Evolutionary conservation across 306 rosid species (phyloP).

Genomic region (Gastrolobium villosum): DNA sequence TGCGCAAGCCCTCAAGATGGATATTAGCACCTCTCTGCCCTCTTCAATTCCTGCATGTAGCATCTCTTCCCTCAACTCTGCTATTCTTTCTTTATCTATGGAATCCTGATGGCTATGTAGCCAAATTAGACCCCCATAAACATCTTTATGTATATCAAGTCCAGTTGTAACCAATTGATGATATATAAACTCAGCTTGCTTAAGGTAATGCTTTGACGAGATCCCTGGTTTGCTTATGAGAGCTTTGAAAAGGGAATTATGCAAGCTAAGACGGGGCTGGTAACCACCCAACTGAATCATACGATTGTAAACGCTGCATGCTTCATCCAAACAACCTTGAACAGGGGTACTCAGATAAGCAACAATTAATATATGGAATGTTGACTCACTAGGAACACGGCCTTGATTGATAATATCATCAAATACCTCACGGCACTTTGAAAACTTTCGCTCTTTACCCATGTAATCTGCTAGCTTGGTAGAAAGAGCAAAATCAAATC

Average conservation of each 20-base stretch:
- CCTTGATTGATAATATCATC: constrained; percentile 93
- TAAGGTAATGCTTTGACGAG: constrained; percentile 75
- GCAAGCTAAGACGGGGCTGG: constrained; percentile 87
- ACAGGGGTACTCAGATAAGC: constrained; percentile 87
- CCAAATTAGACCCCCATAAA: constrained; percentile 91
- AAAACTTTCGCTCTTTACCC: constrained; percentile 91
- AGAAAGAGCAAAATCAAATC: constrained; percentile 86
- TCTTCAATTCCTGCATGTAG: constrained; percentile 71
- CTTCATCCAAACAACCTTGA: constrained; percentile 91
- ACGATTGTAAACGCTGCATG: constrained; percentile 79
- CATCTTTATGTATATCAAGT: constrained; percentile 78
- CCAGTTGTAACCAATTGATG: constrained; percentile 82
- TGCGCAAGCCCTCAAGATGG: constrained; percentile 83
- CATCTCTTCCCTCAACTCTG: constrained; percentile 75
- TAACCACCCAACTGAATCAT: constrained; percentile 99
- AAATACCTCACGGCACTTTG: constrained; percentile 93
- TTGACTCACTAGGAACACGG: constrained; percentile 89
- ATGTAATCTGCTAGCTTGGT: constrained; percentile 90
- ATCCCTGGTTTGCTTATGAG: constrained; percentile 74
- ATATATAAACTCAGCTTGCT: constrained; percentile 91
- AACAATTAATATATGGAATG: constrained; percentile 87
- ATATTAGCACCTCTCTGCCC: constrained; percentile 75
- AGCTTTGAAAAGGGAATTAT: constrained; percentile 84
- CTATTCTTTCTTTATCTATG: constrained; percentile 78
- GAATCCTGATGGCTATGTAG: constrained; percentile 92